These are phyloP conservation scores for Globisporangium apiculatum DNA, from an alignment of 352 stramenopile species.

Conservation along the genomic window DNA sequence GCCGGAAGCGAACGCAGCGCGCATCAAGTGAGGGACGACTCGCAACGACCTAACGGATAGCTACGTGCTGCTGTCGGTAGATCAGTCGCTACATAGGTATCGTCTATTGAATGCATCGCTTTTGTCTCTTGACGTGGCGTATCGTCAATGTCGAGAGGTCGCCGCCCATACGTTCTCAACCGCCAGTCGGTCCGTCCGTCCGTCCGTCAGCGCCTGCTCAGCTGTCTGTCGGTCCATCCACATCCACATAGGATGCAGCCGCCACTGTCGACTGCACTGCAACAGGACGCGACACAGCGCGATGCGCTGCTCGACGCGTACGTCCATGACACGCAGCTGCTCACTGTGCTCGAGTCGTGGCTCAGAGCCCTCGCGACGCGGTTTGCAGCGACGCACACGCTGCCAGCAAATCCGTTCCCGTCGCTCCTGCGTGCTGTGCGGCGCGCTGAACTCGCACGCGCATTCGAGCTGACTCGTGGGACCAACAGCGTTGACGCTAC, in stretches of 20 bases:
- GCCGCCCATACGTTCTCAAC: too few relatives aligned
- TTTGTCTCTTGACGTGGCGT: too few relatives aligned
- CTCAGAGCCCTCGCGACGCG: slow-evolving; percentile 17
- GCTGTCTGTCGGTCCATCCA: too few relatives aligned
- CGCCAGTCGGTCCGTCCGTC: too few relatives aligned
- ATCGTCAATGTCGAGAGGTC: too few relatives aligned
- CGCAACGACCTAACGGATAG: not conserved
- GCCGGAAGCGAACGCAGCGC: slow-evolving; percentile 93
- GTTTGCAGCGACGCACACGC: slow-evolving; percentile 19
- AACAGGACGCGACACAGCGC: slow-evolving; percentile 18
- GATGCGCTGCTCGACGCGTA: slow-evolving; percentile 32
- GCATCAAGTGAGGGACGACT: slow-evolving; percentile 61
- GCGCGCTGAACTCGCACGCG: slow-evolving; percentile 18
- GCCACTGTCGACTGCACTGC: slow-evolving; percentile 7
- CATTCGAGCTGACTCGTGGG: slow-evolving; percentile 5
- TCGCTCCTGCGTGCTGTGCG: slow-evolving; percentile 25
- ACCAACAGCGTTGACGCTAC: not conserved
- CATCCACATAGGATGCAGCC: too few relatives aligned
- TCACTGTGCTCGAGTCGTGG: slow-evolving; percentile 27
- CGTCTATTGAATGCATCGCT: too few relatives aligned
- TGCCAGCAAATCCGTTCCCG: slow-evolving; percentile 35
- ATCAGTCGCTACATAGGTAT: not conserved
- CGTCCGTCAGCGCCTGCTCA: too few relatives aligned
- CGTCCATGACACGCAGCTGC: slow-evolving; percentile 28
- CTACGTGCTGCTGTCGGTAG: slow-evolving; percentile 6